Percentiles rank a stretch among this genome's conserved stretches.
These are phyloP conservation scores for Suhomyces canberraensis DNA, from an alignment of 805 yeast genomes.

Conservation along the genomic window DNA sequence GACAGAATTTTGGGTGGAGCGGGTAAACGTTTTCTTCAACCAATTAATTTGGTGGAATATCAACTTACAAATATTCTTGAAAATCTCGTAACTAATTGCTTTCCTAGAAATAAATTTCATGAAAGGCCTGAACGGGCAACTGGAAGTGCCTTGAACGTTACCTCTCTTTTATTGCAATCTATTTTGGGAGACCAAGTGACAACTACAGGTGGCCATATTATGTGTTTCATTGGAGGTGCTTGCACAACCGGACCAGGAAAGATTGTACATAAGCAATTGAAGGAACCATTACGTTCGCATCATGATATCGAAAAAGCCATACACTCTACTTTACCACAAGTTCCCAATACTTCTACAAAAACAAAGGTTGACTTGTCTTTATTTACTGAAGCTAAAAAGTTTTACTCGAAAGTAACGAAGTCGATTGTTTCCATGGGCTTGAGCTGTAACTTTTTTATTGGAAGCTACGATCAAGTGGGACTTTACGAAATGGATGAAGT, in stretches of 20 bases:
- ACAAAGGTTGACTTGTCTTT: conserved; percentile 29
- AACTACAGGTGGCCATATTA: conserved; percentile 50
- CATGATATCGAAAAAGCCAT: conserved; percentile 51
- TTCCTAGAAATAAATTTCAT: conserved; percentile 40
- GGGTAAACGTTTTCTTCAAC: conserved; percentile 45
- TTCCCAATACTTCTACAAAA: conserved; percentile 33
- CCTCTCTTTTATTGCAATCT: conserved; percentile 37
- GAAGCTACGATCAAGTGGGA: conserved; percentile 69
- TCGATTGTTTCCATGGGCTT: conserved; percentile 49
- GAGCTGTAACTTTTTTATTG: conserved; percentile 56
- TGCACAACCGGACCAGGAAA: conserved; percentile 65
- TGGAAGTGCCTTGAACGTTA: conserved; percentile 56
- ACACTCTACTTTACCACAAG: conserved; percentile 26
- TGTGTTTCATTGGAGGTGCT: conserved; percentile 60
- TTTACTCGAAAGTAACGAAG: conserved; percentile 49
- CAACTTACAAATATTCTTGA: conserved; percentile 49
- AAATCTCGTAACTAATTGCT: conserved; percentile 45
- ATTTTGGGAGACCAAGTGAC: conserved; percentile 37
- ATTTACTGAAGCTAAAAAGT: conserved; percentile 39
- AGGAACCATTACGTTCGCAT: conserved; percentile 66
- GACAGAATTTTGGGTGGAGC: conserved; percentile 14
- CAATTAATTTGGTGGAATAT: conserved; percentile 48
- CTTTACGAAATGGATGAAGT: conserved; percentile 62
- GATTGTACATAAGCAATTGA: conserved; percentile 53
- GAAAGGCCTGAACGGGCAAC: conserved; percentile 54